Evolutionary conservation across 2,329 filamentous ascomycete genomes (phyloP).

Genomic region (Epichloe sp.): DNA sequence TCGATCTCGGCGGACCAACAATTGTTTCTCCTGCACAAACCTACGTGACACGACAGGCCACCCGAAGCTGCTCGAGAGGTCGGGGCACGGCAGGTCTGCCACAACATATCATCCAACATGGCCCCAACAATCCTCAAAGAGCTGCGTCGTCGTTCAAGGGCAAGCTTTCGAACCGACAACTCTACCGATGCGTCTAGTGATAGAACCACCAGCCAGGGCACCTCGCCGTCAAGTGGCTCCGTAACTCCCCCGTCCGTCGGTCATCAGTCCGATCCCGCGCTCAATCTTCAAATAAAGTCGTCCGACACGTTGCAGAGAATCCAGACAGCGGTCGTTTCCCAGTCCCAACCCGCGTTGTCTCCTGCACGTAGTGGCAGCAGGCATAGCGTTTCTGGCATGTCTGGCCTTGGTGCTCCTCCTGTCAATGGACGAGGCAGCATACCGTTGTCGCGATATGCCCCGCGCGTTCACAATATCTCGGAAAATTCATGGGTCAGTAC

Average conservation of each 20-base stretch:
- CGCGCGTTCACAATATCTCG: constrained; percentile 62
- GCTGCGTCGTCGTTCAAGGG: constrained; percentile 62
- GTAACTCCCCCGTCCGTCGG: constrained; percentile 63
- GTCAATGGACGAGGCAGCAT: constrained; percentile 38
- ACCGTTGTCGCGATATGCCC: constrained; percentile 66
- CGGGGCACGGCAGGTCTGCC: background rate
- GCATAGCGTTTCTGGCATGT: constrained; percentile 51
- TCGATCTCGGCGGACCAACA: background rate
- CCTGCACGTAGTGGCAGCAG: constrained; percentile 35
- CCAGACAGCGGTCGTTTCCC: constrained; percentile 8
- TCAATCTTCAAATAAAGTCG: constrained; percentile 47
- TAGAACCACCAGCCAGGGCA: constrained; percentile 41
- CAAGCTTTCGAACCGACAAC: constrained; percentile 55
- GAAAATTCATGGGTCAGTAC: constrained; percentile 72
- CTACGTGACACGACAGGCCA: background rate
- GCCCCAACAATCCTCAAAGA: constrained; percentile 59
- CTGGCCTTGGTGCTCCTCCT: constrained; percentile 43
- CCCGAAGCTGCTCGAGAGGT: background rate
- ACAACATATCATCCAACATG: constrained; percentile 26
- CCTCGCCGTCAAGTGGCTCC: constrained; percentile 53
- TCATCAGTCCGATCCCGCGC: constrained; percentile 50
- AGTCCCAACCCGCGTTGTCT: constrained; percentile 24
- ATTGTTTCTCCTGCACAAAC: background rate
- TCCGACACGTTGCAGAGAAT: constrained; percentile 10
- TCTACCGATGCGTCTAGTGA: constrained; percentile 51